These are phyloP conservation scores for Chaetothyriales sp. DNA, from an alignment of 2,329 filamentous ascomycete species.

Conservation along the genomic window DNA sequence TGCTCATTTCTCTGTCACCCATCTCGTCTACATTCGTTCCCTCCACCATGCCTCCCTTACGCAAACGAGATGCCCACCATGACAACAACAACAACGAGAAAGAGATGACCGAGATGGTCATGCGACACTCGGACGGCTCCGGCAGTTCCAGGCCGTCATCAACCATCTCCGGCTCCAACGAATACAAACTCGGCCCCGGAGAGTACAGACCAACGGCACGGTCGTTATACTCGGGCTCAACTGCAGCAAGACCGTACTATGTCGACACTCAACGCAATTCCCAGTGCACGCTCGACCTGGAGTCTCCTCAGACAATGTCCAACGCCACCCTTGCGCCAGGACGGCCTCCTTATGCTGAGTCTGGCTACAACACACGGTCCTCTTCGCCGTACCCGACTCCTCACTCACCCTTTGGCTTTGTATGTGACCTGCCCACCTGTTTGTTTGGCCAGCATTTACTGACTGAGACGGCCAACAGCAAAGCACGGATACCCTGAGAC, in stretches of 20 bases:
- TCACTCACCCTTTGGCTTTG: constrained; percentile 21
- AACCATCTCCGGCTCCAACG: not conserved
- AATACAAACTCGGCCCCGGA: not conserved
- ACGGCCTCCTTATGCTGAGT: constrained; percentile 6
- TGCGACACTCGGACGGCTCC: not conserved
- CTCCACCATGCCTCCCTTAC: constrained; percentile 14
- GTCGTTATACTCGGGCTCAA: not conserved
- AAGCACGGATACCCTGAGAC: constrained; percentile 23
- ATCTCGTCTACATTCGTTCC: not conserved
- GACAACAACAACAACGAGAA: not conserved
- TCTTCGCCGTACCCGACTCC: constrained; percentile 21
- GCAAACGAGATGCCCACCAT: constrained; percentile 6
- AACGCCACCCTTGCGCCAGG: not conserved
- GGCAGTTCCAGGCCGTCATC: not conserved
- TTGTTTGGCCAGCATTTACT: not conserved
- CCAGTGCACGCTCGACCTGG: not conserved
- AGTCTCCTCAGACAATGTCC: not conserved
- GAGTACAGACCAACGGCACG: not conserved
- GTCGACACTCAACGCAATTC: not conserved
- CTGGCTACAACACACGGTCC: constrained; percentile 11
- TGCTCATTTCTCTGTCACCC: not conserved
- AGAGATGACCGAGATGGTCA: not conserved
- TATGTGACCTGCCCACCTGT: constrained; percentile 12
- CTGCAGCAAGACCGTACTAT: not conserved
- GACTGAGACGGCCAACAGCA: constrained; percentile 17